These are phyloP conservation scores for Dendrobium huoshanense DNA, from an alignment of 106 monocot species.

Conservation along the genomic window DNA sequence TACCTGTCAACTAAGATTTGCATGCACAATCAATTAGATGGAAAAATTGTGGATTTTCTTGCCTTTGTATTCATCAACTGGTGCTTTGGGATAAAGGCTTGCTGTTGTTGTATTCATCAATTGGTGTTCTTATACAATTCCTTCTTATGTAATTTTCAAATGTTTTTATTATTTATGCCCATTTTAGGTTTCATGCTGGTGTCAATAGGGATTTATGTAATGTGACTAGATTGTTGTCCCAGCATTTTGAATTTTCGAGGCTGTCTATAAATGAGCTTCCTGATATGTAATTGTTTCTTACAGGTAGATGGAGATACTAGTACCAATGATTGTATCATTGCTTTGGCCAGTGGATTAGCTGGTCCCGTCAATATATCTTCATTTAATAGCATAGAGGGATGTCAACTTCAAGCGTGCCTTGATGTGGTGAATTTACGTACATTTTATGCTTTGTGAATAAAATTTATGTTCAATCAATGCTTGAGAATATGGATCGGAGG, in stretches of 20 bases:
- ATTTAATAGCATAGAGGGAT: constrained; percentile 48
- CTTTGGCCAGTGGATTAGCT: constrained; percentile 89
- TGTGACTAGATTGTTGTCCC: neutral
- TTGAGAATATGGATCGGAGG: neutral
- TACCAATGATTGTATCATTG: constrained; percentile 93
- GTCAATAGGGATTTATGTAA: neutral
- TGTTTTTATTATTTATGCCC: neutral
- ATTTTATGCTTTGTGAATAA: neutral
- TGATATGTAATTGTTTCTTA: constrained; percentile 1
- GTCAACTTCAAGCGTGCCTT: constrained; percentile 83
- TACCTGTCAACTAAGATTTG: neutral
- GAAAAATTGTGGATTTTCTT: neutral
- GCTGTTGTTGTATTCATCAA: neutral
- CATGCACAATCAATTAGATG: neutral
- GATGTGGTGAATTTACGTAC: constrained; percentile 57
- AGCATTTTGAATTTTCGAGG: neutral
- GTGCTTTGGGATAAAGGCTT: no score
- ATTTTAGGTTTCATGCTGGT: neutral
- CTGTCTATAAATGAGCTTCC: neutral
- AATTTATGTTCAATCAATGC: neutral
- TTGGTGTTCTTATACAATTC: neutral
- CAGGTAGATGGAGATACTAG: constrained; percentile 99
- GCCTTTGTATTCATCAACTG: neutral
- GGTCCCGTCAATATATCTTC: constrained; percentile 50
- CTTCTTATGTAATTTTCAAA: neutral